phyloP scores from a whole-genome alignment of 495 filamentous ascomycete genomes.

The Daldinia childiae region DNA sequence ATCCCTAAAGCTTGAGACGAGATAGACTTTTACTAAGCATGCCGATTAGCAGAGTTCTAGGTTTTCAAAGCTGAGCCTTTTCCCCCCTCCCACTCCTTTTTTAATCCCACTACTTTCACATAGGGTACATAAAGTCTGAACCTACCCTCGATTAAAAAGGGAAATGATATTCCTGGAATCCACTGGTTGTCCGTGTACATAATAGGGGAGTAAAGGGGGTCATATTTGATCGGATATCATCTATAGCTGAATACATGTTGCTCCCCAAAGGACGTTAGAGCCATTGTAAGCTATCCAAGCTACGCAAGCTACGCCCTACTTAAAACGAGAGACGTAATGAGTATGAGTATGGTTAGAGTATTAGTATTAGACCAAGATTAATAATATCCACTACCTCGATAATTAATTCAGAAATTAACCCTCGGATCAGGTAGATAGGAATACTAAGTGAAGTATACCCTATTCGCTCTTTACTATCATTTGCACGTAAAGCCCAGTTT shows the following conservation, averaged over 20 bases:
- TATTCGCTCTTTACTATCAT: neutral
- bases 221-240: neutral
- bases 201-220: neutral
- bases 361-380: neutral
- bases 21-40: conserved; percentile 3
- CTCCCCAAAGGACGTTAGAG: neutral
- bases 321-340: neutral
- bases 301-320: neutral
- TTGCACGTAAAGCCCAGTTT: neutral
- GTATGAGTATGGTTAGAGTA: neutral
- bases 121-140: neutral
- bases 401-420: neutral
- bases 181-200: neutral
- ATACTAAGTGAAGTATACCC: neutral
- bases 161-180: neutral
- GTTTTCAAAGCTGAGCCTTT: conserved; percentile 9
- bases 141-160: neutral
- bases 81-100: neutral
- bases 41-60: conserved; percentile 8
- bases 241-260: neutral
- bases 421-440: neutral
- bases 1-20: neutral
- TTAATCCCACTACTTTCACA: neutral
- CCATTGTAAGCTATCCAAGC: neutral
- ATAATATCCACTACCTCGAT: neutral